These are phyloP conservation scores for Metarhizium album DNA, from an alignment of 2,329 filamentous ascomycete species.

Conservation along the genomic window DNA sequence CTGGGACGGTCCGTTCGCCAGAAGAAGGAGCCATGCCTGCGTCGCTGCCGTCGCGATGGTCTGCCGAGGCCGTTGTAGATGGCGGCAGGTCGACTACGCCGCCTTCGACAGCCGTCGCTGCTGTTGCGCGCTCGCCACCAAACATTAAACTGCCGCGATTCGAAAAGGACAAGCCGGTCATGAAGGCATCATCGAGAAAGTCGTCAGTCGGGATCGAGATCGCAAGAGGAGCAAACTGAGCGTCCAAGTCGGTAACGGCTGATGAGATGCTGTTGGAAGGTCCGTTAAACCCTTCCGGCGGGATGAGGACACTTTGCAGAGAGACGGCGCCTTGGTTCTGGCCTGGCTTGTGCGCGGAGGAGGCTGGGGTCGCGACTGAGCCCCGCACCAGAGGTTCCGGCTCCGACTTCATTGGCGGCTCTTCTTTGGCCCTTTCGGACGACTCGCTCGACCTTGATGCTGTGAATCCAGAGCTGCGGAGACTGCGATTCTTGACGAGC, in stretches of 20 bases:
- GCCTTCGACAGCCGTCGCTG: conserved; percentile 11
- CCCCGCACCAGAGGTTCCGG: conserved; percentile 15
- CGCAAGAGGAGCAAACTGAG: conserved; percentile 39
- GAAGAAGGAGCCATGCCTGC: conserved; percentile 7
- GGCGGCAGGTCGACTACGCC: conserved; percentile 9
- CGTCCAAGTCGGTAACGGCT: conserved; percentile 17
- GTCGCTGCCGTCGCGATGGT: neutral
- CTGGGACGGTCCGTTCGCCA: conserved; percentile 2
- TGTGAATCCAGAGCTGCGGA: conserved; percentile 14
- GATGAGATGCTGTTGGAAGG: conserved; percentile 14
- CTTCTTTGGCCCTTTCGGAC: conserved; percentile 7
- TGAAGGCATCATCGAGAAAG: conserved; percentile 47
- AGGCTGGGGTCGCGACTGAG: conserved; percentile 12
- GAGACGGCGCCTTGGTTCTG: conserved; percentile 11
- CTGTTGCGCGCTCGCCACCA: conserved; percentile 30
- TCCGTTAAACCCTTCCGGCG: neutral
- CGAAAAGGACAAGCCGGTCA: conserved; percentile 47
- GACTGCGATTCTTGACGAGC: conserved; percentile 18
- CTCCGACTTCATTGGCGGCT: conserved; percentile 9
- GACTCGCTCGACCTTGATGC: conserved; percentile 16
- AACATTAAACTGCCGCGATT: conserved; percentile 55
- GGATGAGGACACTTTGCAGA: neutral
- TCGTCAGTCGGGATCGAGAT: conserved; percentile 45
- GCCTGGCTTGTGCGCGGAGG: conserved; percentile 6
- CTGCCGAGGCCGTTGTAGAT: conserved; percentile 7